A percentile compares a stretch with the other conserved stretches of the same genome.
Evolutionary conservation across 192 early-diverging fungal species (phyloP).

Genomic region (Gryganskiella cystojenkinii): DNA sequence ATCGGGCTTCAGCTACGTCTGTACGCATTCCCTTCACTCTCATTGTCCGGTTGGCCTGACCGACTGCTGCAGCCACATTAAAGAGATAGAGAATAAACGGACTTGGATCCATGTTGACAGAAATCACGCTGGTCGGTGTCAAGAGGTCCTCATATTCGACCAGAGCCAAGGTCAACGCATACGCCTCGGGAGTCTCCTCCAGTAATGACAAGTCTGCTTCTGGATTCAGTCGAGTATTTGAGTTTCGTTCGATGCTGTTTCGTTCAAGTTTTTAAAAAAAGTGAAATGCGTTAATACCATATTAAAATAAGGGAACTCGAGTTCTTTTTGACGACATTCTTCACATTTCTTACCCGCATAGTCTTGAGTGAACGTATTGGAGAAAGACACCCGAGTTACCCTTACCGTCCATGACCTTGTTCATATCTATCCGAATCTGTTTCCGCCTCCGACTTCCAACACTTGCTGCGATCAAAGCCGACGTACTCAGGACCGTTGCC

Average conservation of each 20-base stretch:
- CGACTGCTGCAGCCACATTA: constrained; percentile 76
- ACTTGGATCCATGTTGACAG: constrained; percentile 76
- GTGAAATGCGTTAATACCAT: background rate
- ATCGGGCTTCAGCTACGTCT: constrained; percentile 77
- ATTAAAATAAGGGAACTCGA: no score
- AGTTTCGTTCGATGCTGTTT: constrained; percentile 79
- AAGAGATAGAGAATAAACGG: constrained; percentile 79
- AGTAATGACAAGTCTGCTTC: constrained; percentile 71
- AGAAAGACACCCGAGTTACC: constrained; percentile 96
- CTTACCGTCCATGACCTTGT: constrained; percentile 70
- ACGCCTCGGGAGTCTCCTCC: constrained; percentile 68
- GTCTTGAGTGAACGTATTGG: constrained; percentile 93
- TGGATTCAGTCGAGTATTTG: constrained; percentile 53
- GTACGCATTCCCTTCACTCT: constrained; percentile 72
- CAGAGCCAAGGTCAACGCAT: constrained; percentile 74
- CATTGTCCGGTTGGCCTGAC: constrained; percentile 70
- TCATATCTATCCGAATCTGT: constrained; percentile 15
- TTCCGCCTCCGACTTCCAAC: constrained; percentile 21
- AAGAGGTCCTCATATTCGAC: constrained; percentile 84
- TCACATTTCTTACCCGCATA: constrained; percentile 83
- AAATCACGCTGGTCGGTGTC: constrained; percentile 26
- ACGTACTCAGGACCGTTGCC: constrained; percentile 22
- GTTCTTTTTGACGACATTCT: no score
- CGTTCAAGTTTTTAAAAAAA: constrained; percentile 28
- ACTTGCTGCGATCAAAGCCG: constrained; percentile 33